Conservation (phyloP, 352 stramenopile species). For the Halophytophthora polymorphica region DNA sequence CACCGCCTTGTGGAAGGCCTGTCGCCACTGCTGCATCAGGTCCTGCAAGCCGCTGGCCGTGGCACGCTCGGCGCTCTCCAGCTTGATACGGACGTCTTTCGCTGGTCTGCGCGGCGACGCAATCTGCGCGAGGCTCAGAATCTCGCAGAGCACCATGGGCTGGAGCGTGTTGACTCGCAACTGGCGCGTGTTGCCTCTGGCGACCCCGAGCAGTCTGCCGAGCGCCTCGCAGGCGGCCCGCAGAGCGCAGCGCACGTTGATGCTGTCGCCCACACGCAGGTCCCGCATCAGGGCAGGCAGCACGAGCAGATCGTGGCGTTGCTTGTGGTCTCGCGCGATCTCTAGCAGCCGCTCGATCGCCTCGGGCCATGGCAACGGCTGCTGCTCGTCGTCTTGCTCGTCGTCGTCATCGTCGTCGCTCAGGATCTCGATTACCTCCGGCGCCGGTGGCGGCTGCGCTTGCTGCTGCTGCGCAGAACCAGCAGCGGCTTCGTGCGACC, state of each 20-base stretch:
- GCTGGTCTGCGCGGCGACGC: not conserved
- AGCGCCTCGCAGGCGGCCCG: constrained; percentile 7
- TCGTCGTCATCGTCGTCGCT: constrained; percentile 7
- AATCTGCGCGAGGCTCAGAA: constrained; percentile 21
- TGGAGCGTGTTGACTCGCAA: constrained; percentile 7
- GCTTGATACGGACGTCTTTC: constrained; percentile 2
- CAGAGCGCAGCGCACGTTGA: constrained; percentile 1
- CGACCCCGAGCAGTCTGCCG: constrained; percentile 7
- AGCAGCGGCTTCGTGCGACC: too few species aligned
- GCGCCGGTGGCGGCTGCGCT: not conserved
- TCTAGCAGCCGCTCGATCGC: constrained; percentile 11
- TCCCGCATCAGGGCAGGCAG: constrained; percentile 10
- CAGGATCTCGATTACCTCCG: constrained; percentile 25
- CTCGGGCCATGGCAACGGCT: constrained; percentile 12
- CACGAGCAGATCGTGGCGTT: constrained; percentile 3
- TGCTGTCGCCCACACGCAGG: not conserved
- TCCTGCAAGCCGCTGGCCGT: constrained; percentile 1
- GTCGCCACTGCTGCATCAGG: constrained; percentile 17
- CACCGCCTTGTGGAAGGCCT: not conserved
- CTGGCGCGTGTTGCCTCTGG: constrained; percentile 3
- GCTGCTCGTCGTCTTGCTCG: not conserved
- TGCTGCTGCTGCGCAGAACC: too few species aligned
- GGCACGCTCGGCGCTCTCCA: not conserved
- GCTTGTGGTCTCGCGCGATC: constrained; percentile 15
- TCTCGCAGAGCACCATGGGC: constrained; percentile 19